Percentiles rank a stretch among this genome's conserved stretches.
Evolutionary conservation across 176 grass and related monocot species (phyloP).

Genomic region (Neostapfia colusana): DNA sequence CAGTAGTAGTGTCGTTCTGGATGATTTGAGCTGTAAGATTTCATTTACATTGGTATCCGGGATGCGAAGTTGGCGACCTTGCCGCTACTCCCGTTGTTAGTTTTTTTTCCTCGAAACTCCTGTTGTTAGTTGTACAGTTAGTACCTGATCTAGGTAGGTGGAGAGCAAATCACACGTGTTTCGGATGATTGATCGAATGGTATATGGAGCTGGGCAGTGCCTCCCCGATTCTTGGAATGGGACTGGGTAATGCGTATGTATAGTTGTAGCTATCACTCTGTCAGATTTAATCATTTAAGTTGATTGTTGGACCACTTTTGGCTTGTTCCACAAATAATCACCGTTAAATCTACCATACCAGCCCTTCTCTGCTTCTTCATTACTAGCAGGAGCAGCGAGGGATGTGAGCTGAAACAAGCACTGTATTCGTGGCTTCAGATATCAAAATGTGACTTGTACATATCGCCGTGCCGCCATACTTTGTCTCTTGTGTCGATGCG

Average conservation of each 20-base stretch:
- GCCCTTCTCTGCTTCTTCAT: not conserved
- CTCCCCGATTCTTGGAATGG: not conserved
- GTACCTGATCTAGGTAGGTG: not conserved
- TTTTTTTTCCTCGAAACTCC: too few relatives aligned
- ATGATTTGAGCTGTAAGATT: not conserved
- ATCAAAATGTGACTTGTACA: constrained; percentile 3
- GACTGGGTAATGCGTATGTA: not conserved
- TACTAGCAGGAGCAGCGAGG: not conserved
- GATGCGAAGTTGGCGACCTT: not conserved
- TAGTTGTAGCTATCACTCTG: not conserved
- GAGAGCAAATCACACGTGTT: constrained; percentile 4
- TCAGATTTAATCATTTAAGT: constrained; percentile 7
- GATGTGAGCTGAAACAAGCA: not conserved
- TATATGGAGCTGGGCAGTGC: not conserved
- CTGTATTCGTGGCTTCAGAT: not conserved
- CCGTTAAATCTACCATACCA: constrained; percentile 8
- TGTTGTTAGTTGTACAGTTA: not conserved
- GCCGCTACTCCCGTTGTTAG: not conserved
- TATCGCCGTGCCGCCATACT: constrained; percentile 2
- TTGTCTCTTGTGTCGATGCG: constrained; percentile 1
- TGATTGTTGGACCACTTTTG: not conserved
- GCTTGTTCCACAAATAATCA: not conserved
- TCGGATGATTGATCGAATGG: constrained; percentile 30
- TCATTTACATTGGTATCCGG: not conserved
- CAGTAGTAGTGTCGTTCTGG: not conserved